Conservation (phyloP, 106 monocot species). For the Allium cepa region DNA sequence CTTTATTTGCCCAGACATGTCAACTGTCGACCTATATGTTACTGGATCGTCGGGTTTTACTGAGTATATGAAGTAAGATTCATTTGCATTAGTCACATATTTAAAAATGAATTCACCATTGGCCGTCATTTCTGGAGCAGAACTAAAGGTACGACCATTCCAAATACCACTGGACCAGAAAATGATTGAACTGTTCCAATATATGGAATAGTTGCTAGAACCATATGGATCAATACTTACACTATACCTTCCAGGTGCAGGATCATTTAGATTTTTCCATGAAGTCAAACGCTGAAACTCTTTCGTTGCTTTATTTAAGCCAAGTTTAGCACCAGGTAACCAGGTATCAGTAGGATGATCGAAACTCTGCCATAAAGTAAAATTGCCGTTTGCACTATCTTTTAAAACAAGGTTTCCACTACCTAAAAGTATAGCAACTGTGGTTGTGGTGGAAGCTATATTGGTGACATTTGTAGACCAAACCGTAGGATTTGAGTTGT, state of each 20-base stretch:
- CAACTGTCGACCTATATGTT: constrained; percentile 3
- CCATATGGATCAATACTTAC: neutral
- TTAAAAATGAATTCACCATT: neutral
- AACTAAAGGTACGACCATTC: neutral
- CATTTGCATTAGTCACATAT: neutral
- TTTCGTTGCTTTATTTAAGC: neutral
- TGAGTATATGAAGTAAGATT: neutral
- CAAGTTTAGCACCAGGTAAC: neutral
- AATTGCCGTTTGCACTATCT: neutral
- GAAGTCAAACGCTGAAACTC: neutral
- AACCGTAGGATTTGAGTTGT: neutral
- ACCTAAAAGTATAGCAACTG: neutral
- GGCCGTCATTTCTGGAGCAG: neutral
- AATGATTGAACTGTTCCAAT: neutral
- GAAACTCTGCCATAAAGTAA: no score
- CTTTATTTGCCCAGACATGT: constrained; percentile 2
- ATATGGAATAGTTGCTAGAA: neutral
- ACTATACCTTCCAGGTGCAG: neutral
- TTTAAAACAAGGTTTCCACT: neutral
- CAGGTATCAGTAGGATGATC: no score
- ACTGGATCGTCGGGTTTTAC: neutral
- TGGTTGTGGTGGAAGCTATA: neutral
- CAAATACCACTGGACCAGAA: constrained; percentile 1
- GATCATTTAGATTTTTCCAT: constrained; percentile 2
- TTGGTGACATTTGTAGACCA: neutral